Conservation (phyloP, 257 asterid species). For the Nicotiana undulata region DNA sequence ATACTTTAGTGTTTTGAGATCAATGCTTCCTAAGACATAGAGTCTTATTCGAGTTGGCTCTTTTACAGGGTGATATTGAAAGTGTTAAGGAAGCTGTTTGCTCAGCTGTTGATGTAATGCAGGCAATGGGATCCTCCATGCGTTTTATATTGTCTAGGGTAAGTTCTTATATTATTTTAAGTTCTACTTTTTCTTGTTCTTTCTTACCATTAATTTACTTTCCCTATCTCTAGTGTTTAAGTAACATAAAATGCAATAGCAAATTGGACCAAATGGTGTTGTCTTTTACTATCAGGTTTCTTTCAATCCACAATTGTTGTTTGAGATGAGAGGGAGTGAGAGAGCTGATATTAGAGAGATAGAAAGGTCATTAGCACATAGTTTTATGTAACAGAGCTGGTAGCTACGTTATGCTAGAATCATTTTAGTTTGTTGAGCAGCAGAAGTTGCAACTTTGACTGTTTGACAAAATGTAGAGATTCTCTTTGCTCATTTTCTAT, state of each 20-base stretch:
- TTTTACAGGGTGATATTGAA: constrained; percentile 55
- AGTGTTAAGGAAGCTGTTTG: constrained; percentile 55
- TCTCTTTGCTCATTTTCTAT: too few relatives aligned
- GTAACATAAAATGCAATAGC: not conserved
- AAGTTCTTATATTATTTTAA: constrained; percentile 3
- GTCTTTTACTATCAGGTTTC: not conserved
- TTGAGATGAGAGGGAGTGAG: not conserved
- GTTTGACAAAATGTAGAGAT: too few relatives aligned
- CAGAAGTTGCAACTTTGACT: too few relatives aligned
- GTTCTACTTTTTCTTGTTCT: too few relatives aligned
- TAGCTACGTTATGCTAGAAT: not conserved
- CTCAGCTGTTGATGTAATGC: constrained; percentile 77
- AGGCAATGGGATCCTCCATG: constrained; percentile 67
- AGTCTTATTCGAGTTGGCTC: constrained; percentile 5
- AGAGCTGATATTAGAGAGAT: not conserved
- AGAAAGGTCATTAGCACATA: not conserved
- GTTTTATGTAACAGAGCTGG: not conserved
- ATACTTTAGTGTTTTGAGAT: constrained; percentile 6
- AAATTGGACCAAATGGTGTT: not conserved
- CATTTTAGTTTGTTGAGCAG: too few relatives aligned
- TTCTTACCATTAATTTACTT: not conserved
- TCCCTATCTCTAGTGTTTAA: not conserved
- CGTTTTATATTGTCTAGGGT: constrained; percentile 50
- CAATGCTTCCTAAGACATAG: not conserved
- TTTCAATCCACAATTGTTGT: not conserved